Evolutionary conservation across 306 rosid species (phyloP).

Genomic region (Lathyrus sativus): DNA sequence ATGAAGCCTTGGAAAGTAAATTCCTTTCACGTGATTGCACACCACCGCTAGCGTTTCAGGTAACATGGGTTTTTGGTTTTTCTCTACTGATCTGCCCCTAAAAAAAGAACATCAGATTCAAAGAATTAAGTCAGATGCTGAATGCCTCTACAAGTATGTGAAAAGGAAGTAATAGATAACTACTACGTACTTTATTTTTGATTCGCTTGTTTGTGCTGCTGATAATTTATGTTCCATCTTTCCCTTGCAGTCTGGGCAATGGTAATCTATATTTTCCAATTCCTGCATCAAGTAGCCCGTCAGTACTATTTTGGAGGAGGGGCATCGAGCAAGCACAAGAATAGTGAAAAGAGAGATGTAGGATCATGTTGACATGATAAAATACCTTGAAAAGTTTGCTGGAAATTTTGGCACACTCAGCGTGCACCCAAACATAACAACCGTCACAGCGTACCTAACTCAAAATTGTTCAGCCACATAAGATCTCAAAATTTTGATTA

Average conservation of each 20-base stretch:
- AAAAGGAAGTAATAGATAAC: conserved; percentile 21
- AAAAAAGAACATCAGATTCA: conserved; percentile 36
- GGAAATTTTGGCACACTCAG: conserved; percentile 81
- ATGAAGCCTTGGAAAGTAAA: conserved; percentile 67
- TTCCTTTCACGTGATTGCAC: conserved; percentile 90
- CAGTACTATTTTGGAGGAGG: conserved; percentile 31
- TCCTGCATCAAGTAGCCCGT: conserved; percentile 52
- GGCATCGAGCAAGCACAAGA: conserved; percentile 32
- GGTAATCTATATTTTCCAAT: conserved; percentile 64
- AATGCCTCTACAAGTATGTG: conserved; percentile 22
- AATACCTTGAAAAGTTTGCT: conserved; percentile 66
- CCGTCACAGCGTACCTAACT: conserved; percentile 89
- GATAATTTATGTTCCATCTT: conserved; percentile 44
- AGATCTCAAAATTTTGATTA: conserved; percentile 36
- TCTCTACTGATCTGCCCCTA: conserved; percentile 54
- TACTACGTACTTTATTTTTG: conserved; percentile 53
- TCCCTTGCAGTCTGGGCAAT: conserved; percentile 87
- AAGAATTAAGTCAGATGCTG: conserved; percentile 24
- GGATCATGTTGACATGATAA: conserved; percentile 13
- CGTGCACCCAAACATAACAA: conserved; percentile 98
- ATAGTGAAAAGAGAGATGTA: conserved; percentile 23
- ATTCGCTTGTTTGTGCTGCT: conserved; percentile 45
- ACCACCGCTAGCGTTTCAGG: conserved; percentile 74
- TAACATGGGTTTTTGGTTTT: conserved; percentile 31
- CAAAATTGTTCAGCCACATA: conserved; percentile 37